Base-by-base conservation (phyloP, 73 alveolate genomes). In the Effrenium voratum region DNA sequence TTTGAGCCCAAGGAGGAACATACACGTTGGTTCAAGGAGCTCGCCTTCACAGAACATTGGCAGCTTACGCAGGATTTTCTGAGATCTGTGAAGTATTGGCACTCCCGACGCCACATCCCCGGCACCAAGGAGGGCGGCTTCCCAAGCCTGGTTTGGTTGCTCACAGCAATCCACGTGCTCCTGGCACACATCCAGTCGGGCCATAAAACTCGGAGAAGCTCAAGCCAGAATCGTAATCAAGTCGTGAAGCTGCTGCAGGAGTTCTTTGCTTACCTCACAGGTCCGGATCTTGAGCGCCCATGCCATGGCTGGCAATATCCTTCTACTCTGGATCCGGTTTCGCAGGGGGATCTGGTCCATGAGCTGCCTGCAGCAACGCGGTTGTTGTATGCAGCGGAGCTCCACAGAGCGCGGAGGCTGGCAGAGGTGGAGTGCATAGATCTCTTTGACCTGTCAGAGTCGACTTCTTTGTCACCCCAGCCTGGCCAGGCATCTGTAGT, bases 41-140 rank as follows among this genome's bases (percentile, higher is more conserved):
- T 90, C 87, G 52, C 68, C 85, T 90, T 90, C 45, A 26, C 30
- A 86, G 44, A 44, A 75, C 87, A 90, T 73, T 86, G 68, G 41
- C 83, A 87, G 38, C 46, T 87, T 1, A 86, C 86, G 28, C 72
- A 63, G 44, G 96, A 90, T 36, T 90, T 44, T 41, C 43, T 90
- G 63, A 90, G 96, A 68, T 90, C 75, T 44, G 59, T 90, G 38
- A 90, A 90, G n/a, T 90, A 66, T 43, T 90, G 96, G 96, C 96
- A 90, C 75, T 90, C 96, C 28, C 96, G 38, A 75, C 96, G 96
- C 30, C 85, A 90, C 75, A 90, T 90, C 26, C 96, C 96, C 34
- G 96, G 96, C 49, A 90, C 96, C 40, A 90, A 90, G 46, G 96
- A 90, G 43, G 96, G 96, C 1, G 96, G 87, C 41, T 90, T 66